Conservation (phyloP, 2,329 filamentous ascomycete genomes). For the Botrytis medusae region DNA sequence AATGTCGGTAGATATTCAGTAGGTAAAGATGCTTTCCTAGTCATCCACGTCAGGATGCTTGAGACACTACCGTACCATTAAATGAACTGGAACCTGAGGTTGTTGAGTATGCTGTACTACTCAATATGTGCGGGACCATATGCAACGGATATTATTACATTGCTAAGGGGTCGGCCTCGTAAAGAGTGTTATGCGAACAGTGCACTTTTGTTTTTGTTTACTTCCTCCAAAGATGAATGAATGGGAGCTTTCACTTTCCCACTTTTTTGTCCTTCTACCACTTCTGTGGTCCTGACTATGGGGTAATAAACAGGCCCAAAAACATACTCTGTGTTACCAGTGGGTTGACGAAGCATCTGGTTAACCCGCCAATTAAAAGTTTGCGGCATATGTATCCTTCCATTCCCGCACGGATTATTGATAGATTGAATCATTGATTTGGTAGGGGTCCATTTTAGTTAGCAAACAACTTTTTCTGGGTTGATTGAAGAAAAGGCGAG, state of each 20-base stretch:
- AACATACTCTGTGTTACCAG: not conserved
- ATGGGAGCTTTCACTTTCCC: slow-evolving; percentile 5
- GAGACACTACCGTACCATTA: not conserved
- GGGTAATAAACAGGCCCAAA: not conserved
- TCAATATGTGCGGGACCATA: not conserved
- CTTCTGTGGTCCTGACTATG: not conserved
- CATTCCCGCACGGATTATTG: slow-evolving; percentile 10
- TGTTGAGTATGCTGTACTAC: not conserved
- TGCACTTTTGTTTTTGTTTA: slow-evolving; percentile 16
- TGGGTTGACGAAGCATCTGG: slow-evolving; percentile 1
- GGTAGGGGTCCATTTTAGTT: not conserved
- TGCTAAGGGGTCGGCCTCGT: not conserved
- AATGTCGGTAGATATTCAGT: not conserved
- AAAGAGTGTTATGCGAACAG: slow-evolving; percentile 4
- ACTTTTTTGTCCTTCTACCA: slow-evolving; percentile 14
- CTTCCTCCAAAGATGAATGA: not conserved
- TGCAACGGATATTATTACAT: not conserved
- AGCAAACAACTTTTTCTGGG: slow-evolving; percentile 14
- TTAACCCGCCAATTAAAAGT: slow-evolving; percentile 14
- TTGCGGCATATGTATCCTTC: slow-evolving; percentile 19
- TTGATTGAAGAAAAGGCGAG: slow-evolving; percentile 2
- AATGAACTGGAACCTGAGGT: not conserved
- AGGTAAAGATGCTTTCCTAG: not conserved
- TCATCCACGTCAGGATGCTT: not conserved
- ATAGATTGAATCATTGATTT: slow-evolving; percentile 10